Evolutionary conservation across 1,139 yeast species (phyloP).

Genomic region (Yamadazyma taylorii): DNA sequence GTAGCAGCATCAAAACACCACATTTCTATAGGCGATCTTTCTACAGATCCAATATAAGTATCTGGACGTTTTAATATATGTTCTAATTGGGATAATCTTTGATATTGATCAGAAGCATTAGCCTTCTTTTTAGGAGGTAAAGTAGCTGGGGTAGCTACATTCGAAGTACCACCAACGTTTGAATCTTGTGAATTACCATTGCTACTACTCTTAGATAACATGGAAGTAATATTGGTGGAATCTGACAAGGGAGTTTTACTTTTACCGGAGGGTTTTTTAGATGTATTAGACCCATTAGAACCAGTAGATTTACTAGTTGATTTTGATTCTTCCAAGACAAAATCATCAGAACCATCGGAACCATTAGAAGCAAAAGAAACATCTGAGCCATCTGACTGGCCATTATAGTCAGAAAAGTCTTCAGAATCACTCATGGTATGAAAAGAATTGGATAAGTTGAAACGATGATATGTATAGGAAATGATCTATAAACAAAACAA

Average conservation of each 20-base stretch:
- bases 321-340: conserved; percentile 2
- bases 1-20: conserved; percentile 79
- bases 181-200: neutral
- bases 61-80: conserved; percentile 98
- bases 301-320: no score
- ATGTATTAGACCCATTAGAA: no score
- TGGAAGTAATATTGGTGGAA: conserved; percentile 22
- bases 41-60: conserved; percentile 95
- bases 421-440: conserved; percentile 20
- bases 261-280: conserved; percentile 2
- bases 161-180: conserved; percentile 3
- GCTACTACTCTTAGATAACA: conserved; percentile 7
- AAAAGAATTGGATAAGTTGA: no score
- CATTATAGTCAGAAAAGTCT: conserved; percentile 19
- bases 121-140: conserved; percentile 7
- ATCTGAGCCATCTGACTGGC: conserved; percentile 11
- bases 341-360: conserved; percentile 12
- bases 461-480: no score
- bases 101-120: conserved; percentile 76
- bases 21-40: conserved; percentile 72
- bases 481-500: no score
- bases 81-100: conserved; percentile 89
- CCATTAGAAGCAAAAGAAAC: conserved; percentile 4
- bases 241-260: conserved; percentile 24
- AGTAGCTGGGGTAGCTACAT: conserved; percentile 4